Base-by-base conservation (phyloP, 305 asterid genomes). In the Fraxinus nigra region DNA sequence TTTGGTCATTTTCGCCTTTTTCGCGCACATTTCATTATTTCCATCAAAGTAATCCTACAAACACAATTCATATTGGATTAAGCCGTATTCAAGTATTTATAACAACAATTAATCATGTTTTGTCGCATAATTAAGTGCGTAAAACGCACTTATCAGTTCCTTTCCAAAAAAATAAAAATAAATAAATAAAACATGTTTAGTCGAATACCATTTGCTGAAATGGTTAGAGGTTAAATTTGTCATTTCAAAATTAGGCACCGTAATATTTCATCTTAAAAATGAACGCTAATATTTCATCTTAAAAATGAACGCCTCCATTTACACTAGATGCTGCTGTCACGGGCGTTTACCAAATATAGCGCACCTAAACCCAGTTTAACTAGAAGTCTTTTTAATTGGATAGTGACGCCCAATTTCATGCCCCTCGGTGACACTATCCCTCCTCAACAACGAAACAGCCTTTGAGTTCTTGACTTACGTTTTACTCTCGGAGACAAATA, bases 401-500 rank as follows among this genome's bases (percentile, higher is more conserved):
- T 26, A 63, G 72, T 63, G 72, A 63, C 32, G 5, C 72, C 28
- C 6, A 9, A 3, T 24, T 24, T 54, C 13, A 63, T 9, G 33
- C 33, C 32, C n/a, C 0, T 3, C 32, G 28, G 72, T 63, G 34
- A 63, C 72, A 26, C 72, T 63, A 63, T 63, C 33, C 10, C 13
- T 61, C 70, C 69, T 7, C 32, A 7, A 8, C 72, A 20, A 4
- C 72, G 8, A 24, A 24, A 24, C 32, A 63, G 14, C 33, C 30
- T 10, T 9, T 8, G 70, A 8, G 72, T 63, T 69, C 76, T 84
- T 81, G 89, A 86, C 89, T 85, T 73, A 76, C 75, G 63, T 72
- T 83, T 83, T 83, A 85, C 87, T 84, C 79, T 77, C 84, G 13
- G 81, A 9, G 56, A 76, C 56, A 40, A 76, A 13, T 8, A 3